Evolutionary conservation across 148 eudicot genomes (phyloP).

Genomic region (Silene uniflora): DNA sequence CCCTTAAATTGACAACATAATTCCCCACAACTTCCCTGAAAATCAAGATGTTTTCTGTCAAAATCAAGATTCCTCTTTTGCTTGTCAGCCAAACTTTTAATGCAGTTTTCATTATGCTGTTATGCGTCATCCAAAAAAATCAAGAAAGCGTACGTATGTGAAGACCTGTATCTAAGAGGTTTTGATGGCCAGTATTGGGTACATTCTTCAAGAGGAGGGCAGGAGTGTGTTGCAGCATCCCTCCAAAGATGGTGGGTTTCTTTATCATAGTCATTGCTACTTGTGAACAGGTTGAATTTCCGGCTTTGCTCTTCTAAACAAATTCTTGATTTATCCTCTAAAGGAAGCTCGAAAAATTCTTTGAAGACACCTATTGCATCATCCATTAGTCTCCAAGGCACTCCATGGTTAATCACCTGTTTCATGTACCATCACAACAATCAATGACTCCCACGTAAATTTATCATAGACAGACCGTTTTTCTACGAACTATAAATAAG

Average conservation of each 20-base stretch:
- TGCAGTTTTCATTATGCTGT: no score
- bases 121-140: neutral
- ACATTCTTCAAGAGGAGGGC: conserved; percentile 46
- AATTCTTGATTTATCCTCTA: conserved; percentile 29
- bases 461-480: neutral
- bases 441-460: neutral
- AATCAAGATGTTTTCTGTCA: no score
- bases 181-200: conserved; percentile 42
- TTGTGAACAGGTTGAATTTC: conserved; percentile 36
- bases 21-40: conserved; percentile 13
- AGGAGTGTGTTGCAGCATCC: conserved; percentile 35
- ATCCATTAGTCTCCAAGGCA: conserved; percentile 18
- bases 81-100: no score
- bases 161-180: conserved; percentile 33
- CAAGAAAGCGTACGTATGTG: neutral
- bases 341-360: conserved; percentile 42
- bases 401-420: conserved; percentile 29
- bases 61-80: no score
- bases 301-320: conserved; percentile 16
- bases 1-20: conserved; percentile 6
- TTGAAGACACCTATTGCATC: conserved; percentile 34
- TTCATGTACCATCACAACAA: no score
- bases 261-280: conserved; percentile 25
- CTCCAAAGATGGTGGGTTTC: conserved; percentile 47
- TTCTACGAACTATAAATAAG: neutral